Percentiles rank a stretch among this genome's conserved stretches.
These are phyloP conservation scores for Arthrobotrys sinensis DNA, from an alignment of 2,329 filamentous ascomycete species.

Conservation along the genomic window DNA sequence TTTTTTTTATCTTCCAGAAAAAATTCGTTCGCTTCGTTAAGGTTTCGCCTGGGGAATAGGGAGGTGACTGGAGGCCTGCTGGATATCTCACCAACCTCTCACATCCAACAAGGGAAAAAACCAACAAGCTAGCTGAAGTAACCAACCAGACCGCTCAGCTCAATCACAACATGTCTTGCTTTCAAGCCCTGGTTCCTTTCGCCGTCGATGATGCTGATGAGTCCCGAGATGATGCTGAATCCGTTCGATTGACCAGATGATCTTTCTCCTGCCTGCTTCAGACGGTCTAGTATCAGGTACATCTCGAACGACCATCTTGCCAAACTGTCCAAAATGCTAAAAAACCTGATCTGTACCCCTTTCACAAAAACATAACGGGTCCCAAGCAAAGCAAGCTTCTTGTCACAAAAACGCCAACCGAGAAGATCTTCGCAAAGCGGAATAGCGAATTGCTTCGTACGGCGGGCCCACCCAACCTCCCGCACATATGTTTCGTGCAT, in stretches of 20 bases:
- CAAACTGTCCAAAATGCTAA: neutral
- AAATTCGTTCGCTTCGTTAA: slow-evolving; percentile 15
- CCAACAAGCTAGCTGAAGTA: neutral
- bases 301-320: neutral
- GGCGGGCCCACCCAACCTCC: slow-evolving; percentile 12
- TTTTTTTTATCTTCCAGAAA: slow-evolving; percentile 16
- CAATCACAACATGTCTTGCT: slow-evolving; percentile 24
- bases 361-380: neutral
- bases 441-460: slow-evolving; percentile 20
- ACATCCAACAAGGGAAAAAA: slow-evolving; percentile 20
- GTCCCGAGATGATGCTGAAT: neutral
- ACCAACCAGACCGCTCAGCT: slow-evolving; percentile 28
- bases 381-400: slow-evolving; percentile 7
- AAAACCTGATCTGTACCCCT: slow-evolving; percentile 1
- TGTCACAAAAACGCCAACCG: slow-evolving; percentile 38
- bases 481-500: neutral
- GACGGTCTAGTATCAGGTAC: slow-evolving; percentile 6
- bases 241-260: slow-evolving; percentile 21
- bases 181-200: neutral
- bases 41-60: slow-evolving; percentile 36
- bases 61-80: slow-evolving; percentile 13
- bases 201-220: neutral
- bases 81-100: slow-evolving; percentile 32
- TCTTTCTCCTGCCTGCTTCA: slow-evolving; percentile 8
- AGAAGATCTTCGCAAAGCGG: slow-evolving; percentile 42